Conservation (phyloP, 768 basidiomycete species). For the Neoboletus brunneissimus region DNA sequence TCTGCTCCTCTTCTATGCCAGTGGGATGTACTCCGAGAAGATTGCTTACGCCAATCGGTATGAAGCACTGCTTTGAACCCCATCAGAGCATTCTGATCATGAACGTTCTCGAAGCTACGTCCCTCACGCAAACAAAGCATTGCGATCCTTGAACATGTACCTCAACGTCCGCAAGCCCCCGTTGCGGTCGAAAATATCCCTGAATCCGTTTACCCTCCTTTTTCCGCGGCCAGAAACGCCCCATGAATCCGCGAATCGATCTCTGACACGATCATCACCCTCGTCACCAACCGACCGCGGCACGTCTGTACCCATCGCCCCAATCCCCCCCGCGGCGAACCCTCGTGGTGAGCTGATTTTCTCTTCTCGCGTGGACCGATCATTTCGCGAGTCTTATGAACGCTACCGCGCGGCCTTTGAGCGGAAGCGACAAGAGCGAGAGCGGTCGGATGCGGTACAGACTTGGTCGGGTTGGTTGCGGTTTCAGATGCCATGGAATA, state of each 20-base stretch:
- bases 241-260: slow-evolving; percentile 18
- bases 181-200: slow-evolving; percentile 54
- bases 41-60: slow-evolving; percentile 95
- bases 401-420: slow-evolving; percentile 89
- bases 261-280: slow-evolving; percentile 31
- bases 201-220: slow-evolving; percentile 39
- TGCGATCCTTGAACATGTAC: slow-evolving; percentile 95
- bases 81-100: slow-evolving; percentile 16
- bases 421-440: slow-evolving; percentile 63
- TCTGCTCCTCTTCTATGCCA: slow-evolving; percentile 91
- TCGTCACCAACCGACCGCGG: slow-evolving; percentile 38
- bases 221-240: slow-evolving; percentile 31
- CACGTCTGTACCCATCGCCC: slow-evolving; percentile 46
- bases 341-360: slow-evolving; percentile 97
- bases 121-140: slow-evolving; percentile 88
- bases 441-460: slow-evolving; percentile 36
- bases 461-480: slow-evolving; percentile 32
- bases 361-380: slow-evolving; percentile 77
- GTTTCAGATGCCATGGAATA: slow-evolving; percentile 31
- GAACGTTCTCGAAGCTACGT: slow-evolving; percentile 67
- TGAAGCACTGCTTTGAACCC: slow-evolving; percentile 29
- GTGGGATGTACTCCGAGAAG: slow-evolving; percentile 94
- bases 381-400: slow-evolving; percentile 90
- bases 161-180: slow-evolving; percentile 88
- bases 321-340: slow-evolving; percentile 87